Evolutionary conservation across 163 green algal species (phyloP).

Genomic region (Volvox carteri): DNA sequence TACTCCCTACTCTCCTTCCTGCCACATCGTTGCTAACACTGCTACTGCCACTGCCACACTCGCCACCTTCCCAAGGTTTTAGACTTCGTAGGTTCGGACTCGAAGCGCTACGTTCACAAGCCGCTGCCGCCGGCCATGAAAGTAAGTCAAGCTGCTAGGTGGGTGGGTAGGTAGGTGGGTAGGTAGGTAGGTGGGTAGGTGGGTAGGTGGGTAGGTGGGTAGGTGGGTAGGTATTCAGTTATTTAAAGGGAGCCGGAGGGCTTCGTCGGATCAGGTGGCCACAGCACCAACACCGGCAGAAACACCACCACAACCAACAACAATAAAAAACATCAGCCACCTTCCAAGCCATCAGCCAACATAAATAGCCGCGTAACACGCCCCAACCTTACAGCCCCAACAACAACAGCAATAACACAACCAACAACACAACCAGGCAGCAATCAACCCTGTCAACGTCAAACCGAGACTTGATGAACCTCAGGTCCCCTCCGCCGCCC

Average conservation of each 20-base stretch:
- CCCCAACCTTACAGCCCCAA: neutral
- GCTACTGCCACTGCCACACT: too few relatives aligned
- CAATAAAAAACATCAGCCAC: too few relatives aligned
- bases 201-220: neutral
- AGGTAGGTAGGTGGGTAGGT: neutral
- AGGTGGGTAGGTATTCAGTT: neutral
- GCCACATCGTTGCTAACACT: neutral
- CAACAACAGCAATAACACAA: neutral
- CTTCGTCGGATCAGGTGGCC: too few relatives aligned
- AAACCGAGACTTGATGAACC: too few relatives aligned
- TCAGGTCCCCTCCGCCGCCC: neutral
- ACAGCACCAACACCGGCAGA: too few relatives aligned
- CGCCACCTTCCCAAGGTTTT: constrained; percentile 70
- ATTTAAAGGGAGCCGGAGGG: neutral
- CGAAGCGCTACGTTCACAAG: constrained; percentile 56
- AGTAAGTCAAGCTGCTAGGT: constrained; percentile 41
- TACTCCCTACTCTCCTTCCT: neutral
- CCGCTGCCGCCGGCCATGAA: constrained; percentile 74
- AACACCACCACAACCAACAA: too few relatives aligned
- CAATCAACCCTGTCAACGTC: too few relatives aligned
- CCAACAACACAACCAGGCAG: too few relatives aligned
- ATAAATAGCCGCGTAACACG: neutral
- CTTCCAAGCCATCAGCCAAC: neutral
- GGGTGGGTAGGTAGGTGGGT: neutral
- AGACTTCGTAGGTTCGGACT: constrained; percentile 79